Base-by-base conservation (phyloP, 2,329 filamentous ascomycete genomes). In the Pestalotiopsis sp. region DNA sequence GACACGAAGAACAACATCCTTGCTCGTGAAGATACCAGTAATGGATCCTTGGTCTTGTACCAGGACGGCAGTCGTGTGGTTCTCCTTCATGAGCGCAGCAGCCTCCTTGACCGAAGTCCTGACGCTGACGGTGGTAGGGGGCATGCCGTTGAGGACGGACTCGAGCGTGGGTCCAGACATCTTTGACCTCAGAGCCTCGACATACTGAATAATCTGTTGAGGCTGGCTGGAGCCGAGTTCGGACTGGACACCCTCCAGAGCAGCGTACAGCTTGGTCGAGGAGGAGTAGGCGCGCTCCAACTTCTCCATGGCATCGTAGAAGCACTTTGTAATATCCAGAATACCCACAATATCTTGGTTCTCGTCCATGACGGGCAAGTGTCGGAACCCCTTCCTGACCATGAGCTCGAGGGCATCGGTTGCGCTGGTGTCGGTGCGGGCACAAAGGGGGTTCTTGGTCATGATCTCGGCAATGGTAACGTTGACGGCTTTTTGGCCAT, bases 281-380 rank as follows among this genome's bases (percentile, higher is more conserved):
- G 96, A 98, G 73, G 94, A 94, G 81, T 99, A 99, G 65, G 96
- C 96, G 65, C 96, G 92, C 85, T 99, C 96, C 70, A 99, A 85
- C 86, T 99, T 99, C 86, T 99, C 96, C 96, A 99, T 99, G 58
- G 96, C 96, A 83, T 99, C 96, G 83, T 99, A 99, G 82, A 99
- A 99, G 83, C 96, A 99, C 83, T 98, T 99, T 68, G 96, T 99
- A 76, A 99, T 99, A 81, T 99, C 96, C 67, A 99, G 85, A 73
- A 99, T 95, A 85, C 96, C 96, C 7, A 95, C 97, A 71, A 99
- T 99, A 78, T 99, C 95, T 82, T 99, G 96, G 81, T 99, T 98
- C 85, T 99, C 96, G 82, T 99, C 96, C 96, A 99, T 99, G 73
- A 99, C 96, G 3, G 96, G 96, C 78, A 99, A 82, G 84, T 99